Evolutionary conservation across 2,329 filamentous ascomycete species (phyloP).

Genomic region (Trematosphaeria pertusa): DNA sequence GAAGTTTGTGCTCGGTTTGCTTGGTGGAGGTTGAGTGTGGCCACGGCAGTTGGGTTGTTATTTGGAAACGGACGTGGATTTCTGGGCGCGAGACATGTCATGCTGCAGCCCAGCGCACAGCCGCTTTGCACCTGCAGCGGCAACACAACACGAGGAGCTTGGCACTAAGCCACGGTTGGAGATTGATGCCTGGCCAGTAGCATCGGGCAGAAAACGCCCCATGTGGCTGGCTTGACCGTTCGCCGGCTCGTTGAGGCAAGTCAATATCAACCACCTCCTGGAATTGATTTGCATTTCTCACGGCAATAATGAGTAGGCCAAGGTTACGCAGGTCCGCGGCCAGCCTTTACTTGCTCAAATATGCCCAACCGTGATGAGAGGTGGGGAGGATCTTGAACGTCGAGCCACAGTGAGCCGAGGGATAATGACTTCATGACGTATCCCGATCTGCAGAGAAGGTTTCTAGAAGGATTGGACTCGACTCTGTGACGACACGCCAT

Average conservation of each 20-base stretch:
- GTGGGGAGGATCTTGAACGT: too few relatives aligned
- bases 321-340: too few relatives aligned
- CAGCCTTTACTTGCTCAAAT: too few relatives aligned
- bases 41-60: too few relatives aligned
- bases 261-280: not conserved
- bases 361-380: too few relatives aligned
- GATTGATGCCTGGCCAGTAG: not conserved
- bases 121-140: slow-evolving; percentile 6
- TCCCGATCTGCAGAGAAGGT: slow-evolving; percentile 3
- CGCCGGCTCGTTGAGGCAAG: not conserved
- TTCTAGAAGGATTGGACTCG: slow-evolving; percentile 4
- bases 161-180: not conserved
- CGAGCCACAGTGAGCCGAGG: too few relatives aligned
- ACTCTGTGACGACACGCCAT: slow-evolving; percentile 9
- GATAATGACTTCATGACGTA: slow-evolving; percentile 13
- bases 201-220: not conserved
- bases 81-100: not conserved
- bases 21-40: not conserved
- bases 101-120: not conserved
- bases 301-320: too few relatives aligned
- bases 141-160: not conserved
- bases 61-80: too few relatives aligned
- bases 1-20: not conserved
- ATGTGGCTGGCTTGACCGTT: not conserved
- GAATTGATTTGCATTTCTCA: not conserved